Evolutionary conservation across 139 green algal genomes (phyloP), one percentile per base, ranked within the genome.

Genomic region (Gonium pectorale): DNA sequence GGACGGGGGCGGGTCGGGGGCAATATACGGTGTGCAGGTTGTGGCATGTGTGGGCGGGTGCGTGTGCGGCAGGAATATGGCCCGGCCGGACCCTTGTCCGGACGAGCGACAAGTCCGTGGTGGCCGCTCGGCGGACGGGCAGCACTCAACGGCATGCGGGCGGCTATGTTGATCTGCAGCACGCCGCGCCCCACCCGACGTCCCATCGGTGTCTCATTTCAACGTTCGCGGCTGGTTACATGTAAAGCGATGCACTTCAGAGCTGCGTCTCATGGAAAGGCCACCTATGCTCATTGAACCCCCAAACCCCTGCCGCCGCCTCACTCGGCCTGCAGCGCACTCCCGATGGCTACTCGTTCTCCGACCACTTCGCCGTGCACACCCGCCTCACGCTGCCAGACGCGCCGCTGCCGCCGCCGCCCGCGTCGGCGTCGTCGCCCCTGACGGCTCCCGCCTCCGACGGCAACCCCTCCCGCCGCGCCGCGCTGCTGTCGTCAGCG

Each of bases 291-390:
- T 17, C 49, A 56, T 17, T 26, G 17, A 26, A 17, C 49, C 49
- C 17, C 49, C 49, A 26, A 17, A 26, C 49, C 49, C 49, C 17
- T 17, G 13, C 49, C 49, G 8, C 29, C 41, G 1, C 67, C 67
- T 4, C 29, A 6, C 22, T 24, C 37, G 22, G 22, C 8, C 35
- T 51, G 6, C 77, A 83, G 77, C 40, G 17, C 35, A 86, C 80
- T 6, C 80, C 51, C 37, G n/a, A 71, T 9, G 79, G 74, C 43
- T 52, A 86, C 70, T 89, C 82, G 5, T 91, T 71, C 69, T 93
- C 89, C 4, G 89, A 93, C 72, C 89, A 93, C 75, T 81, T 92
- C 33, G 89, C 73, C 31, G 87, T 93, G 21, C 35, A 49, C 8
- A 84, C 84, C 0, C 63, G 33, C 2, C 54, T 92, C 31, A 29